These are phyloP conservation scores for Candida mesenterica DNA, from an alignment of 1,139 yeast genomes.

Conservation along the genomic window DNA sequence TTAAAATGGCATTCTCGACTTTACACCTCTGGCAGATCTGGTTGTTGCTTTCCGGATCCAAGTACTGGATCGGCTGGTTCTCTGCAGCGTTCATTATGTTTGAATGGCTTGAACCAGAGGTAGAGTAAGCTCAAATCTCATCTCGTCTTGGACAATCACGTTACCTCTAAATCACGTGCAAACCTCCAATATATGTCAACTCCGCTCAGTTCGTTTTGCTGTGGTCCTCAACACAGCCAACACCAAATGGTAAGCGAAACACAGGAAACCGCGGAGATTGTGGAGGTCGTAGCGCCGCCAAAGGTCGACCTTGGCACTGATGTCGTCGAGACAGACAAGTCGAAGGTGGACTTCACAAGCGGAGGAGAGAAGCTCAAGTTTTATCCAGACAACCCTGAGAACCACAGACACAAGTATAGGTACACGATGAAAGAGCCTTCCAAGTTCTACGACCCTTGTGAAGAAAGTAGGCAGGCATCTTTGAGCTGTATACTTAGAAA, in stretches of 20 bases:
- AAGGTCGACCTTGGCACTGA: constrained; percentile 17
- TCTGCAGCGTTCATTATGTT: constrained; percentile 6
- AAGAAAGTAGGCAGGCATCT: constrained; percentile 84
- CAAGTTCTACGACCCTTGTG: constrained; percentile 89
- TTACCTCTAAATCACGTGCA: neutral
- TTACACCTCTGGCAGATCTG: constrained; percentile 52
- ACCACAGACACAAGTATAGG: constrained; percentile 57
- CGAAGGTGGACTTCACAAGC: constrained; percentile 56
- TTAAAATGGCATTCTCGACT: constrained; percentile 40
- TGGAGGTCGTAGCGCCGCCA: neutral
- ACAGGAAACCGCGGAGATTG: neutral
- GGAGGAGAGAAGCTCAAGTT: constrained; percentile 60
- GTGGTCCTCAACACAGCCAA: too few species aligned
- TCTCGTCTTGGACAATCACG: neutral
- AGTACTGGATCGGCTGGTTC: constrained; percentile 19
- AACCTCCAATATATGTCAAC: too few species aligned
- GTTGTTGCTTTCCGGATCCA: constrained; percentile 12
- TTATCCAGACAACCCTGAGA: constrained; percentile 81
- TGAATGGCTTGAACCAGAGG: neutral
- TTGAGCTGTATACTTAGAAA: constrained; percentile 73
- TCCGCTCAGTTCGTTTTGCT: too few species aligned
- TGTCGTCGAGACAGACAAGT: constrained; percentile 39
- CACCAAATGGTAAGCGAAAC: neutral
- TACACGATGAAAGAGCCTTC: constrained; percentile 74
- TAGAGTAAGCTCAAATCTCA: neutral